A percentile compares a stretch with the other conserved stretches of the same genome.
phyloP scores from a whole-genome alignment of 306 rosid species.

The Medicago ruthenica region DNA sequence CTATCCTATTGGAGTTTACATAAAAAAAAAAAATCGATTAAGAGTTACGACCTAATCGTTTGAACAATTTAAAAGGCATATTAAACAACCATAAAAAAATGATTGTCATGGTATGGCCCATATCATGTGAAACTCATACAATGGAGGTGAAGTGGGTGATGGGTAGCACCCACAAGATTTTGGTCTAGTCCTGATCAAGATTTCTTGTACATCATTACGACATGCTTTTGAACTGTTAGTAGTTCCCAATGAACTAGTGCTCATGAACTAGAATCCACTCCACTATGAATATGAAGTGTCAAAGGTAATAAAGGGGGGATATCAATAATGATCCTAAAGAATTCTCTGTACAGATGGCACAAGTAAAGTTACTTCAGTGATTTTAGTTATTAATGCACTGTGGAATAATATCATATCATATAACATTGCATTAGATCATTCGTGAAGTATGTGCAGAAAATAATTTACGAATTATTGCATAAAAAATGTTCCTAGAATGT shows the following conservation, averaged over 20 bases:
- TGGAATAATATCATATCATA: neutral
- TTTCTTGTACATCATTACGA: constrained; percentile 28
- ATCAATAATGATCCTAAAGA: constrained; percentile 11
- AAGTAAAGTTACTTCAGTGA: neutral
- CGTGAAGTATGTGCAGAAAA: too few relatives aligned
- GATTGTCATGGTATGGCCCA: constrained; percentile 33
- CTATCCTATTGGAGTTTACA: too few relatives aligned
- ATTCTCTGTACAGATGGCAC: neutral
- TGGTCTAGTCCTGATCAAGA: constrained; percentile 35
- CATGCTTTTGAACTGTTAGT: neutral
- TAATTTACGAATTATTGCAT: too few relatives aligned
- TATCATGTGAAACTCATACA: constrained; percentile 50
- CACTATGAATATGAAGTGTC: constrained; percentile 6
- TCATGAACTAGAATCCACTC: constrained; percentile 14
- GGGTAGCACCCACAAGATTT: constrained; percentile 47
- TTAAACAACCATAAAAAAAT: neutral
- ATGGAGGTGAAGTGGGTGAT: constrained; percentile 3
- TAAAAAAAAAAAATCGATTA: too few relatives aligned
- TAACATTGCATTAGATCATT: too few relatives aligned
- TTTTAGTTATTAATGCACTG: neutral
- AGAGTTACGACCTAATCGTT: too few relatives aligned
- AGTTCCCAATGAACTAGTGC: constrained; percentile 11
- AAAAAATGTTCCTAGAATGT: too few relatives aligned
- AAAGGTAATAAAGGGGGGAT: constrained; percentile 10
- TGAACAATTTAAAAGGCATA: too few relatives aligned